Evolutionary conservation across 495 filamentous ascomycete species (phyloP), one percentile per base, ranked within the genome.

Genomic region (Bryoglossum gracile): DNA sequence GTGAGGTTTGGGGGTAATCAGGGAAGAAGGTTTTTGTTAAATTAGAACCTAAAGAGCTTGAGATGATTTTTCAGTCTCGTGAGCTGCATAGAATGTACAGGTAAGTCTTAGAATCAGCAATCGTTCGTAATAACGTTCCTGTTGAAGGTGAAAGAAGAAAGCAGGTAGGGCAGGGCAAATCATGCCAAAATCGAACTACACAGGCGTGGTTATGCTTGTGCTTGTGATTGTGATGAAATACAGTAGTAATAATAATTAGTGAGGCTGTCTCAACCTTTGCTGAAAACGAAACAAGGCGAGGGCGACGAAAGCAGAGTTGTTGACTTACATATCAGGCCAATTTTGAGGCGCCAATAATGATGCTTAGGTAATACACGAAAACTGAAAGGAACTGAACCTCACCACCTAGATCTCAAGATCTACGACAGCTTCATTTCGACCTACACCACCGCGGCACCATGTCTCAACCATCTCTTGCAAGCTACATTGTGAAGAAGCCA

Each of bases 401-500:
- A 30, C 26, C 26, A 30, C 26, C 13, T 13, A 13, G 26, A 13
- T 30, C 13, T 30, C 38, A 22, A 41, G 38, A 46, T 47, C 43
- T 23, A 50, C 44, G 49, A 49, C 32, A 56, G 47, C 55, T 53
- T 21, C 57, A 19, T 38, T 43, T 24, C 43, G 11, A 43, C 50
- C 40, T 21, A 36, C 25, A 25, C n/a, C 48, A 38, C 53, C 22
- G 43, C 56, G 46, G 62, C 68, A 79, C 63, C 62, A 89, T 92
- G 85, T 80, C 84, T 65, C 73, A 78, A 55, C 84, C 84, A 50
- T 81, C 77, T 46, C 66, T 95, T 63, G 70, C 83, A 54, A 78
- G 68, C 51, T 87, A 76, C 68, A 77, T 94, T 56, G 49, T 80
- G 60, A 83, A 83, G 73, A 81, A 88, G 60, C 90, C 89, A 49